Percentiles rank a stretch among this genome's conserved stretches.
Evolutionary conservation across 2,329 filamentous ascomycete genomes (phyloP).

Genomic region (Colletotrichum tropicicola): DNA sequence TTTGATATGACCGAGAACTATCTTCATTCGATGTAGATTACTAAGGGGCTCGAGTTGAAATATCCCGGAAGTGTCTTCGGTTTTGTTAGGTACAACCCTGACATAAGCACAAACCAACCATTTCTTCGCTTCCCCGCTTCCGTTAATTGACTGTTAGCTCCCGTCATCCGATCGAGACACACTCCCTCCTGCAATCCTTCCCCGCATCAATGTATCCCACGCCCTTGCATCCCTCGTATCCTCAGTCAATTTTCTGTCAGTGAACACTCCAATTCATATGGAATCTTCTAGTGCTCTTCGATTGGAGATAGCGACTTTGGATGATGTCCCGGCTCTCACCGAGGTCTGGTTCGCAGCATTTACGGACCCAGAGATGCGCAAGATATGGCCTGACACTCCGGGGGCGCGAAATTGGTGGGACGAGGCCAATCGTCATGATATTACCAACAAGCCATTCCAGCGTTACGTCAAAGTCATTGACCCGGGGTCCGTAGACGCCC

Average conservation of each 20-base stretch:
- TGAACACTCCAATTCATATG: neutral
- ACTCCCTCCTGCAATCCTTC: too few species aligned
- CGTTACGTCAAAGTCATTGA: slow-evolving; percentile 25
- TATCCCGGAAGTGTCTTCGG: too few species aligned
- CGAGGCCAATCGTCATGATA: slow-evolving; percentile 15
- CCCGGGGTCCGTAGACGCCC: neutral
- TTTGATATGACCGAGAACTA: too few species aligned
- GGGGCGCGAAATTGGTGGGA: slow-evolving; percentile 28
- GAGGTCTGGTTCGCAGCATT: slow-evolving; percentile 28
- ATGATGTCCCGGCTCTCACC: slow-evolving; percentile 18
- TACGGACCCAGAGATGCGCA: slow-evolving; percentile 7
- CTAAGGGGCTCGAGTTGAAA: too few species aligned
- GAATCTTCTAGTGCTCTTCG: neutral
- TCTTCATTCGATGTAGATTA: too few species aligned
- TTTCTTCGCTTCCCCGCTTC: too few species aligned
- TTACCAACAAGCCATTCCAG: slow-evolving; percentile 17
- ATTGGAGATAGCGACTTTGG: neutral
- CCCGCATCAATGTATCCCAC: too few species aligned
- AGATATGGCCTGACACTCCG: slow-evolving; percentile 22
- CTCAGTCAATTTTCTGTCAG: neutral
- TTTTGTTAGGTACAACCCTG: too few species aligned
- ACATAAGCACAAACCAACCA: too few species aligned
- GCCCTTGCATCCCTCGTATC: too few species aligned
- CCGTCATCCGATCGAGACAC: too few species aligned
- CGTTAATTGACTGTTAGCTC: too few species aligned